Evolutionary conservation across 2,329 filamentous ascomycete genomes (phyloP), one percentile per base, ranked within the genome.

Genomic region (Akanthomyces uredinophilus): DNA sequence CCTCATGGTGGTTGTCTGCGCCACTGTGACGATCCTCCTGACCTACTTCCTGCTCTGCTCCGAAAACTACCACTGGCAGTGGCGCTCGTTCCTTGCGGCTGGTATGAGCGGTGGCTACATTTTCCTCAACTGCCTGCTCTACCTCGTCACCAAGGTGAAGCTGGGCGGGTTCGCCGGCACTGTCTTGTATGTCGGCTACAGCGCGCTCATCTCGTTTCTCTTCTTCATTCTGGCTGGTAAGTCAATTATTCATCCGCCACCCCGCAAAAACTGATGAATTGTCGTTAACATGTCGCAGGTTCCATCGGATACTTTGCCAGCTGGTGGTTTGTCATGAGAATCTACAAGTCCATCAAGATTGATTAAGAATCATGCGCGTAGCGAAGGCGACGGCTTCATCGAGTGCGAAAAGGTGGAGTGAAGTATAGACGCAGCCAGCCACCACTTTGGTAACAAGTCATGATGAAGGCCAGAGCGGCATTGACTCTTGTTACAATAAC

Each of bases 11-110:
- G 90, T 96, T 69, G 98, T 95, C 1, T 92, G 90, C 63, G 94
- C 94, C 0, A 89, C 93, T 1, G 94, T 96, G 46, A 98, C 95
- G 1, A 88, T 98, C 10, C 80, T 99, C 20, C 88, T 98, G 83
- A 91, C 97, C 0, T 99, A 99, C 77, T 98, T 98, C 80, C 74
- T 99, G 68, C 86, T 99, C 16, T 98, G 94, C 72, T 88, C 91
- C 0, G 95, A 99, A 78, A 95, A 99, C 77, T 99, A 99, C 77
- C 90, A 96, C 74, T 99, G 95, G 95, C 95, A 98, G 70, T 99
- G 95, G 95, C 87, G 95, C 58, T 88, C 92, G 6, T 99, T 99
- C 79, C 83, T 92, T 64, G 94, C 92, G 2, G 92, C 92, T 1
- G 95, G 95, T 63, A 94, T 92, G 71, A 96, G 90, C 58, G 93